Conservation (phyloP, 441 rosid species). For the Lepidium campestre region DNA sequence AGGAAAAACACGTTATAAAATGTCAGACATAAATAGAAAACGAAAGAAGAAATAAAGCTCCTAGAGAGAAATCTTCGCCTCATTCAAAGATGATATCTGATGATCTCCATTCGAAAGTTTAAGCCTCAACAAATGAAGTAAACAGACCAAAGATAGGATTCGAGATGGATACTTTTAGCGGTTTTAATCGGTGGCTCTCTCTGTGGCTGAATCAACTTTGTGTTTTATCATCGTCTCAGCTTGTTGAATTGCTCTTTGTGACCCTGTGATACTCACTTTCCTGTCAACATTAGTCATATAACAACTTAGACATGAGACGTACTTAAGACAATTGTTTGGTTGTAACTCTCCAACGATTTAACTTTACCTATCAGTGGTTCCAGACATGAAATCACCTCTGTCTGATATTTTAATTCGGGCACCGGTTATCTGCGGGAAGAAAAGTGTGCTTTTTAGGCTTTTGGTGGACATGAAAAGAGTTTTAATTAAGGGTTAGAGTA, state of each 20-base stretch:
- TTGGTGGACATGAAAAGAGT: neutral
- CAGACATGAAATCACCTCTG: conserved; percentile 92
- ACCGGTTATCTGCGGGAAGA: conserved; percentile 64
- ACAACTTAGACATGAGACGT: conserved; percentile 4
- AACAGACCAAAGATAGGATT: conserved; percentile 15
- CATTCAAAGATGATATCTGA: conserved; percentile 20
- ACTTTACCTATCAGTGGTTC: conserved; percentile 76
- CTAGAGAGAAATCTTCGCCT: conserved; percentile 22
- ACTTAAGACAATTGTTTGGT: neutral
- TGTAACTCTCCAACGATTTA: neutral
- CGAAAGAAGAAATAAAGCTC: conserved; percentile 18
- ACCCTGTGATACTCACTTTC: conserved; percentile 91
- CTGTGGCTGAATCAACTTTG: conserved; percentile 84
- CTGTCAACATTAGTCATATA: conserved; percentile 34
- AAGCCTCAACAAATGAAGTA: conserved; percentile 19
- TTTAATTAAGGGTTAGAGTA: neutral
- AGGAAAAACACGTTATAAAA: conserved; percentile 12
- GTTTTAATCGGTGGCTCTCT: conserved; percentile 61
- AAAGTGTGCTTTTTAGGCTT: neutral
- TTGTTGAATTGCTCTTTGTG: conserved; percentile 76
- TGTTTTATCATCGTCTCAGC: conserved; percentile 94
- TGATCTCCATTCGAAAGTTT: conserved; percentile 21
- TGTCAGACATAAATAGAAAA: conserved; percentile 4
- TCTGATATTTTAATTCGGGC: conserved; percentile 95
- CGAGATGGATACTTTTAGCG: conserved; percentile 27